These are phyloP conservation scores for Salix caprea DNA, from an alignment of 345 rosid species.

Conservation along the genomic window DNA sequence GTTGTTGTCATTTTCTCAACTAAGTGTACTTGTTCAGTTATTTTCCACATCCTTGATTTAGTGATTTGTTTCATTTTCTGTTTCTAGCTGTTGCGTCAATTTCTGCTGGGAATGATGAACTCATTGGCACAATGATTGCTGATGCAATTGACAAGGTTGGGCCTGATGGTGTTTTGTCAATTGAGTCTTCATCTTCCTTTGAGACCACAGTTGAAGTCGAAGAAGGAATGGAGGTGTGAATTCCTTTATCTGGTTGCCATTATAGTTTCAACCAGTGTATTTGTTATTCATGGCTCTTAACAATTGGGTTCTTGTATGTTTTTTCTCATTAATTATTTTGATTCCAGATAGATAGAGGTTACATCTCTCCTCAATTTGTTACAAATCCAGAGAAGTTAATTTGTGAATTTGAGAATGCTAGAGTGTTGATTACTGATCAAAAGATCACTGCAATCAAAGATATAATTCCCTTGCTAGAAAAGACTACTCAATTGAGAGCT, in stretches of 20 bases:
- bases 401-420: slow-evolving; percentile 92
- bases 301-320: not conserved
- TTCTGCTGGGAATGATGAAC: slow-evolving; percentile 96
- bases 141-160: slow-evolving; percentile 99
- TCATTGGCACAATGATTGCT: slow-evolving; percentile 89
- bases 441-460: slow-evolving; percentile 90
- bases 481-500: slow-evolving; percentile 85
- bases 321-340: not conserved
- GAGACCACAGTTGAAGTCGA: slow-evolving; percentile 96
- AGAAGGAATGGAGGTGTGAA: slow-evolving; percentile 92
- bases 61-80: not conserved
- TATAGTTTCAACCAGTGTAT: not conserved
- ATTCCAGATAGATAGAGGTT: slow-evolving; percentile 88
- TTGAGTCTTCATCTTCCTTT: slow-evolving; percentile 94
- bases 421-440: slow-evolving; percentile 88
- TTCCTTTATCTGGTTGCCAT: not conserved
- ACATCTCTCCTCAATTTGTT: slow-evolving; percentile 91
- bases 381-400: slow-evolving; percentile 84
- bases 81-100: slow-evolving; percentile 77
- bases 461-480: slow-evolving; percentile 85
- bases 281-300: not conserved
- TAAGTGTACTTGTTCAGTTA: not conserved
- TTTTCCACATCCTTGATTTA: not conserved
- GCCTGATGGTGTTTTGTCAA: slow-evolving; percentile 96
- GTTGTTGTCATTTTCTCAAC: not conserved